Base-by-base conservation (phyloP, 345 rosid species). In the Eutrema yunnanense region DNA sequence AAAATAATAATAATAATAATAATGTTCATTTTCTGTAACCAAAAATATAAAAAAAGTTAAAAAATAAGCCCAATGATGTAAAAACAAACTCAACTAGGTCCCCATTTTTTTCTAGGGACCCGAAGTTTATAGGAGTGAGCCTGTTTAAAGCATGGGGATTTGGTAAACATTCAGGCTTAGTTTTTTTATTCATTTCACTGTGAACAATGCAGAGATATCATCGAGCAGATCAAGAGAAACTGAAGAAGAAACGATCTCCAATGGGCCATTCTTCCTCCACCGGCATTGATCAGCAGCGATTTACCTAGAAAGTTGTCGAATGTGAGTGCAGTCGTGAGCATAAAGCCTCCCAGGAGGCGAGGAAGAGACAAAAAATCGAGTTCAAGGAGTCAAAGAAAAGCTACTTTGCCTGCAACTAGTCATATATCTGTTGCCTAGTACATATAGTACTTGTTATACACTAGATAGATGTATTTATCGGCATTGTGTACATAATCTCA, bases 201-300 rank as follows among this genome's bases (percentile, higher is more conserved):
- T 49, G 9, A 51, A 44, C 53, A 44, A 27, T 80, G 82, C 86
- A 90, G 96, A 85, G 83, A 84, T 83, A 87, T 79, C 97, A 92
- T 76, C 78, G 81, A 62, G 75, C 81, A 12, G 90, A 76, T 26
- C 32, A 54, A 66, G 78, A 57, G 53, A 74, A 47, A 33, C 8
- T 68, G 49, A 73, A 73, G 63, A 81, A 58, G 41, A 78, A 80
- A 75, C 71, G 65, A 76, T 62, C 74, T 44, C 87, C 85, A 0
- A 3, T 16, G 54, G 30, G 30, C 68, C 30, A 47, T 16, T 46
- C 54, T 32, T 8, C 30, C 30, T 40, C 87, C 84, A 0, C 59
- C 59, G 7, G 73, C 76, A 6, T 33, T 55, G 48, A 56, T 71
- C 69, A 71, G 67, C 29, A 62, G 62, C 4, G 79, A 81, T 36